A percentile compares a stretch with the other conserved stretches of the same genome.
Evolutionary conservation across 306 rosid genomes (phyloP).

Genomic region (Alnus glutinosa): DNA sequence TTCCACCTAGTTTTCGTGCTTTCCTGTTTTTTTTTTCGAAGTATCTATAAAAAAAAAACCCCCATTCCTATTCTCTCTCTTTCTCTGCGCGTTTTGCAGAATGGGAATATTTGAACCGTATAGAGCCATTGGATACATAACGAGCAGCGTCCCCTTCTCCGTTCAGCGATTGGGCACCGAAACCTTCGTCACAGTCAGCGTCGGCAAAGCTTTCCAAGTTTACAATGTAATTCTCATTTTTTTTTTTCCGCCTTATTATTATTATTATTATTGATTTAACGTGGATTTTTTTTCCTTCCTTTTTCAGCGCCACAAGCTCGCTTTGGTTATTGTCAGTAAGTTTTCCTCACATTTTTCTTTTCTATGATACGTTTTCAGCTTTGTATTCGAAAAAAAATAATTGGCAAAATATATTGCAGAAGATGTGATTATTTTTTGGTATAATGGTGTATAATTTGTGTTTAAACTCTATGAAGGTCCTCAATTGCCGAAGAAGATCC

Average conservation of each 20-base stretch:
- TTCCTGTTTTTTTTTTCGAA: no score
- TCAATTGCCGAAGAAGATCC: constrained; percentile 78
- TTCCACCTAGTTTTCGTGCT: no score
- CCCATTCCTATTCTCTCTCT: not conserved
- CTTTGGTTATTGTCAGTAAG: constrained; percentile 69
- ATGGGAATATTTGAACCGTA: constrained; percentile 88
- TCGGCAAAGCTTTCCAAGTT: constrained; percentile 89
- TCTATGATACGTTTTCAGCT: not conserved
- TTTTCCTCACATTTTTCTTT: not conserved
- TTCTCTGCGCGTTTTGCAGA: not conserved
- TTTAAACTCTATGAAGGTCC: constrained; percentile 55
- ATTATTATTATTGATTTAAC: not conserved
- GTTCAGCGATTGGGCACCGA: constrained; percentile 87
- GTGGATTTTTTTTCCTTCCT: not conserved
- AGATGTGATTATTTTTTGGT: not conserved
- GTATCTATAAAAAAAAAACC: no score
- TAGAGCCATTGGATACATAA: constrained; percentile 85
- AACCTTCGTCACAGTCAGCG: constrained; percentile 82
- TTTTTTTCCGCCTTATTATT: not conserved
- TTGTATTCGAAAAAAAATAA: not conserved
- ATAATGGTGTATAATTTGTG: not conserved
- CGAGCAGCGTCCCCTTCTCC: constrained; percentile 69
- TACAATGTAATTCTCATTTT: constrained; percentile 51
- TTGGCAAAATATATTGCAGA: not conserved
- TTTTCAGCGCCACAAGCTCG: constrained; percentile 85